These are phyloP conservation scores for Chlamydomonas incerta DNA, from an alignment of 139 green algal genomes.

Conservation along the genomic window DNA sequence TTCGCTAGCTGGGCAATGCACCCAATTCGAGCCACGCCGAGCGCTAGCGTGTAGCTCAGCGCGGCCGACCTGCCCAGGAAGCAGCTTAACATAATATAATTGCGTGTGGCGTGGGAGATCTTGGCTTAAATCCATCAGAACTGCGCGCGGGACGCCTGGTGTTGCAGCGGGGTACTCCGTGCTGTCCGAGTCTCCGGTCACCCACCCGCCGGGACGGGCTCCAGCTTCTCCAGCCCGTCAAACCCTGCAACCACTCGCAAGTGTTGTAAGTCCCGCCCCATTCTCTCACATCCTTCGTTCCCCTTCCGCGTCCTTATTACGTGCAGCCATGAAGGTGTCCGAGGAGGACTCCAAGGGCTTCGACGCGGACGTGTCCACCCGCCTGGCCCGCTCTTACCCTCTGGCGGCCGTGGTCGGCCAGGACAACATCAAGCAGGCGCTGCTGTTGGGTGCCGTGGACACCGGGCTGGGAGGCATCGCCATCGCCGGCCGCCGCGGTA, in stretches of 20 bases:
- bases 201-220: too few relatives aligned
- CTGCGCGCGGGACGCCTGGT: too few relatives aligned
- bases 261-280: not conserved
- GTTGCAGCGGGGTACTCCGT: too few relatives aligned
- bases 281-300: too few relatives aligned
- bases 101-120: not conserved
- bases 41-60: too few relatives aligned
- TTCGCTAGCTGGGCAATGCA: not conserved
- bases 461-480: constrained; percentile 91
- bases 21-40: too few relatives aligned
- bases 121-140: not conserved
- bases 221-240: too few relatives aligned
- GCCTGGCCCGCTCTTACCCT: constrained; percentile 77
- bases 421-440: constrained; percentile 95
- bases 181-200: too few relatives aligned
- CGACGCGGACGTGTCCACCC: constrained; percentile 37
- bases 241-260: not conserved
- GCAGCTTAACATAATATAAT: not conserved
- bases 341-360: constrained; percentile 46
- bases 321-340: constrained; percentile 43
- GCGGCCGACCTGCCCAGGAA: not conserved
- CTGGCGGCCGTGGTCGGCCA: constrained; percentile 91
- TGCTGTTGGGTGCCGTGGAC: constrained; percentile 98
- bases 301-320: too few relatives aligned
- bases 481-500: constrained; percentile 93